These are phyloP conservation scores for Alternaria triticimaculans DNA, from an alignment of 2,329 filamentous ascomycete species.

Conservation along the genomic window DNA sequence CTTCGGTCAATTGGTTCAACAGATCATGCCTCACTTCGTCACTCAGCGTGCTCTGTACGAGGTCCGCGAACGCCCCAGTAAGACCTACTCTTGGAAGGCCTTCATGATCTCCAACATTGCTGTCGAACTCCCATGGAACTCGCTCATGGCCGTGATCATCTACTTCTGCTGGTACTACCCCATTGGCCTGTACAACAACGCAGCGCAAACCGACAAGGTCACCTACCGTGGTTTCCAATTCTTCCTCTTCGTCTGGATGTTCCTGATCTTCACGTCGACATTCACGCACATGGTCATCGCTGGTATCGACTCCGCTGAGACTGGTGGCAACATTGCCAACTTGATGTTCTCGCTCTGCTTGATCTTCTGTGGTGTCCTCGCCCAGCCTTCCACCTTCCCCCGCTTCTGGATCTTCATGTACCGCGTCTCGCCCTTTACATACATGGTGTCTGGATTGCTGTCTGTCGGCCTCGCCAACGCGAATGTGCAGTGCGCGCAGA, in stretches of 20 bases:
- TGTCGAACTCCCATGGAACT: slow-evolving; percentile 86
- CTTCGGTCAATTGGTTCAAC: slow-evolving; percentile 79
- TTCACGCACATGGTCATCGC: slow-evolving; percentile 82
- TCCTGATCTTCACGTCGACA: slow-evolving; percentile 81
- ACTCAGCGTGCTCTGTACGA: slow-evolving; percentile 83
- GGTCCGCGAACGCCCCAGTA: slow-evolving; percentile 82
- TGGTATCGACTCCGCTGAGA: slow-evolving; percentile 76
- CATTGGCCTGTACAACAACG: slow-evolving; percentile 76
- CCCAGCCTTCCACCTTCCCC: slow-evolving; percentile 66
- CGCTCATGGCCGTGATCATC: slow-evolving; percentile 76
- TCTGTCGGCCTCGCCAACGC: slow-evolving; percentile 73
- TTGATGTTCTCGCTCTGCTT: slow-evolving; percentile 75
- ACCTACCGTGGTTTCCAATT: slow-evolving; percentile 76
- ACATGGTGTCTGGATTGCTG: slow-evolving; percentile 76
- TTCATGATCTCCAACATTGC: slow-evolving; percentile 85
- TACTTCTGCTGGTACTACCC: slow-evolving; percentile 88
- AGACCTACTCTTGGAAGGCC: slow-evolving; percentile 83
- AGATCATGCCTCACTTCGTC: slow-evolving; percentile 87
- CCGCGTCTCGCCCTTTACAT: slow-evolving; percentile 81
- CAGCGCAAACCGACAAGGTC: slow-evolving; percentile 65
- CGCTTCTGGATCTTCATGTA: slow-evolving; percentile 88
- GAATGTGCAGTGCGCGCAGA: slow-evolving; percentile 68
- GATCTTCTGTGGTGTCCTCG: slow-evolving; percentile 78
- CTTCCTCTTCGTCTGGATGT: slow-evolving; percentile 77
- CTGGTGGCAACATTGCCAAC: slow-evolving; percentile 77